phyloP scores from a whole-genome alignment of 2,329 filamentous ascomycete genomes.

The Ceratocystis papillata region DNA sequence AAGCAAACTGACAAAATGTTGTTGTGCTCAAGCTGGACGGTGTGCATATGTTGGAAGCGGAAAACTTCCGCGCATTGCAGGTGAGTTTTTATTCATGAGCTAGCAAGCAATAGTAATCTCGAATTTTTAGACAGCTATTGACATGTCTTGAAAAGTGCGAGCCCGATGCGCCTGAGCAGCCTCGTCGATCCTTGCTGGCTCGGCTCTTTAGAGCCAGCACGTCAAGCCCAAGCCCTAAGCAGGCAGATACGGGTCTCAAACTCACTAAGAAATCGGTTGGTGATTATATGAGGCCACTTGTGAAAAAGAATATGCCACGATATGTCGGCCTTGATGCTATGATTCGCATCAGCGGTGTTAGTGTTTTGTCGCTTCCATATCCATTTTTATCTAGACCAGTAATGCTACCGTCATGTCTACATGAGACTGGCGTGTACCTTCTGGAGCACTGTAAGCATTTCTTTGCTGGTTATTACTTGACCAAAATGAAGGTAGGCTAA shows the following conservation, averaged over 20 bases:
- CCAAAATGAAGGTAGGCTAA: background rate
- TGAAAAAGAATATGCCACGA: conserved; percentile 23
- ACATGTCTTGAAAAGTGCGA: conserved; percentile 25
- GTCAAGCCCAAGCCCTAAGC: conserved; percentile 12
- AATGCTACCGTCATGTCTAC: conserved; percentile 53
- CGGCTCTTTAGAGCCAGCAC: conserved; percentile 20
- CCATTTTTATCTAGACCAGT: conserved; percentile 49
- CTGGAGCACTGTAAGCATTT: conserved; percentile 44
- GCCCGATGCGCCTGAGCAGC: conserved; percentile 23
- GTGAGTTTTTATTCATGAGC: conserved; percentile 28
- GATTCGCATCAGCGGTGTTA: conserved; percentile 52
- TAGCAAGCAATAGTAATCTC: background rate
- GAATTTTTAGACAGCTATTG: conserved; percentile 3
- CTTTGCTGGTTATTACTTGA: background rate
- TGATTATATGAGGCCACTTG: conserved; percentile 23
- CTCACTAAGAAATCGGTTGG: conserved; percentile 22
- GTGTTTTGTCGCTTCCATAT: conserved; percentile 47
- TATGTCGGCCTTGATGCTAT: conserved; percentile 45
- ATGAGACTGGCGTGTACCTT: conserved; percentile 54
- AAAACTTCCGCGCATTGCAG: conserved; percentile 31
- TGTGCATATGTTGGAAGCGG: conserved; percentile 35
- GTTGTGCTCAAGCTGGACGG: conserved; percentile 38
- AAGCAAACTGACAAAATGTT: background rate
- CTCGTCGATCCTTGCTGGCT: conserved; percentile 22
- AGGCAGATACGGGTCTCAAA: conserved; percentile 13